These are phyloP conservation scores for Suillus tomentosus DNA, from an alignment of 768 basidiomycete species.

Conservation along the genomic window DNA sequence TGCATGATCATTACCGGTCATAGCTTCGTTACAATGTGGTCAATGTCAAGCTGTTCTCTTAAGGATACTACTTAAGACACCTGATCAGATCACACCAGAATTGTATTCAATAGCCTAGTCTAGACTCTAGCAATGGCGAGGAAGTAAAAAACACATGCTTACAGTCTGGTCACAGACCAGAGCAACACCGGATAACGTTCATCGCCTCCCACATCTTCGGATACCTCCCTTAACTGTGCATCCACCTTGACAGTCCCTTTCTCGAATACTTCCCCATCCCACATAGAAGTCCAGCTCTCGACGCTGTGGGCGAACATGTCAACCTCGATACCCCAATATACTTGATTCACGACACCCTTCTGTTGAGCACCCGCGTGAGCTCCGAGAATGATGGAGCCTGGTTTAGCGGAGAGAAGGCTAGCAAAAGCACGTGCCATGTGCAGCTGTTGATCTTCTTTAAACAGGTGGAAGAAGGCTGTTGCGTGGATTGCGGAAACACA, in stretches of 20 bases:
- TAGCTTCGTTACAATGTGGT: neutral
- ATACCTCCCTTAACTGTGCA: neutral
- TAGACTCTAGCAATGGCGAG: too few species aligned
- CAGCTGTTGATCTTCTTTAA: conserved; percentile 41
- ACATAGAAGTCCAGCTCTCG: conserved; percentile 38
- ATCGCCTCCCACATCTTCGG: neutral
- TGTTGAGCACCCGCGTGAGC: conserved; percentile 31
- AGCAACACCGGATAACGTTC: neutral
- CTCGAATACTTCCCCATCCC: conserved; percentile 40
- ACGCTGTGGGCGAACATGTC: conserved; percentile 35
- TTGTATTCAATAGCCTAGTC: neutral
- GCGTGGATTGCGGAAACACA: conserved; percentile 50
- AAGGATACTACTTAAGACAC: neutral
- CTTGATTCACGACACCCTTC: neutral
- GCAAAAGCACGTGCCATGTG: conserved; percentile 44
- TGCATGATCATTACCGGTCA: neutral
- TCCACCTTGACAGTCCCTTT: conserved; percentile 36
- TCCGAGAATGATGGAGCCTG: conserved; percentile 51
- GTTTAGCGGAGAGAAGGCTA: conserved; percentile 40
- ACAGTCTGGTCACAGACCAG: neutral
- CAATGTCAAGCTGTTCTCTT: neutral
- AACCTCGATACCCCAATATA: neutral
- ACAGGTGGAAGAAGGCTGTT: conserved; percentile 50
- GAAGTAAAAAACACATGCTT: too few species aligned
- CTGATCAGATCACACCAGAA: neutral